Evolutionary conservation across 192 early-diverging fungal species (phyloP).

Genomic region (Entomortierella lignicola): DNA sequence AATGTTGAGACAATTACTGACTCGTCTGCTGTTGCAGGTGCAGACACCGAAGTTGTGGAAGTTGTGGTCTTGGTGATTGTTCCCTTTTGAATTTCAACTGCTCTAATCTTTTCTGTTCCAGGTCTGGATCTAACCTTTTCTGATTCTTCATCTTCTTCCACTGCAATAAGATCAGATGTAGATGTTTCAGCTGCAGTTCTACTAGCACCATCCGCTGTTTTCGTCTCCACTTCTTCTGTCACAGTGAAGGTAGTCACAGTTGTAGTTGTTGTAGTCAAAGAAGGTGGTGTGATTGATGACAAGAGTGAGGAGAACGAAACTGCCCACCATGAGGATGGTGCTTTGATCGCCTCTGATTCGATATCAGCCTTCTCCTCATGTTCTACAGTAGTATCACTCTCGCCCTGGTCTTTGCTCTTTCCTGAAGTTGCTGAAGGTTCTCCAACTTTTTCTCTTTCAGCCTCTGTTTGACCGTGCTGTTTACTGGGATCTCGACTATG

Average conservation of each 20-base stretch:
- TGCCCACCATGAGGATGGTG: conserved; percentile 52
- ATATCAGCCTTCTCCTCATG: neutral
- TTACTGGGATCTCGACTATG: conserved; percentile 37
- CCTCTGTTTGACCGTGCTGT: conserved; percentile 7
- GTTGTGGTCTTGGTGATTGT: conserved; percentile 33
- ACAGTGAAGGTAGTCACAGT: conserved; percentile 32
- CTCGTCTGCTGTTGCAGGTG: conserved; percentile 23
- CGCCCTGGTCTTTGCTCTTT: neutral
- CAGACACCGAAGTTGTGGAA: conserved; percentile 12
- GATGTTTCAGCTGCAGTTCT: neutral
- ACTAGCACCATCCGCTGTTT: neutral
- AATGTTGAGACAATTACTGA: conserved; percentile 26
- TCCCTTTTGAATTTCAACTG: neutral
- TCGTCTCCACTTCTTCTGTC: conserved; percentile 12
- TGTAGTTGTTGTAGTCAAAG: conserved; percentile 30
- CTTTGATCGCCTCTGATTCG: conserved; percentile 6
- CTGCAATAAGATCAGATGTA: neutral
- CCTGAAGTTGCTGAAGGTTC: neutral
- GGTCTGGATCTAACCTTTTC: neutral
- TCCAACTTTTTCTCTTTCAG: neutral
- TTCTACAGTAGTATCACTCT: neutral
- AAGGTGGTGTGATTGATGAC: conserved; percentile 16
- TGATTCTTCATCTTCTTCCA: neutral
- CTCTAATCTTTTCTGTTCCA: neutral
- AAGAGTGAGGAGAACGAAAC: conserved; percentile 25